Evolutionary conservation across 2,329 filamentous ascomycete genomes (phyloP), one percentile per base, ranked within the genome.

Genomic region (Ascochyta pisi): DNA sequence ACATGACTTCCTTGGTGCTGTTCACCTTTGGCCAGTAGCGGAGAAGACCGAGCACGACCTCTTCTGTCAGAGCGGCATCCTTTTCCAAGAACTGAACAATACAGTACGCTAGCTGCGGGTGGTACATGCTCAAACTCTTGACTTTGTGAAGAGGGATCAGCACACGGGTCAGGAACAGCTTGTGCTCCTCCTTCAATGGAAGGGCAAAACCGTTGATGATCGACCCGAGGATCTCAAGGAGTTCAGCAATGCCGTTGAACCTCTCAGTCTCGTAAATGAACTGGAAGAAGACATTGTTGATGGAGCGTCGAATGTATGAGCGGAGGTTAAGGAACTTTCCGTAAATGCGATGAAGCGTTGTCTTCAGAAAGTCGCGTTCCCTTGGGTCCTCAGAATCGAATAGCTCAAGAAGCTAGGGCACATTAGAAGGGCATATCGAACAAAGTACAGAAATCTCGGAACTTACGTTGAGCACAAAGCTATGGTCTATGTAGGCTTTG

Each of bases 201-300:
- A 99, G 81, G 22, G 95, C 95, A 74, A 99, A 99, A 41, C 95
- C 95, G 75, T 99, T 99, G 83, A 99, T 99, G 72, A 99, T 99
- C 63, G 95, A 98, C 27, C 95, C 95, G 47, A 99, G 82, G 65
- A 99, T 99, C 76, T 99, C 95, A 33, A 99, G 84, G 27, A 99
- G 82, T 77, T 99, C 95, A 3, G 95, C 95, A 70, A 99, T 97
- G 50, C 95, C 95, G 69, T 99, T 99, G 81, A 99, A 98, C 56
- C 95, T 86, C 78, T 99, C 95, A 4, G 95, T 99, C 78, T 99
- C 95, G 76, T 99, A 99, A 58, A 92, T 93, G 77, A 99, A 99
- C 74, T 99, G 95, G 84, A 99, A 99, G 81, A 99, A 99, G 68
- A 99, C 95, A 72, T 99, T 98, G 86, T 99, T 99, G 84, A 99